These are phyloP conservation scores for Flaveria sonorensis DNA, from an alignment of 129 eudicot genomes.

Conservation along the genomic window DNA sequence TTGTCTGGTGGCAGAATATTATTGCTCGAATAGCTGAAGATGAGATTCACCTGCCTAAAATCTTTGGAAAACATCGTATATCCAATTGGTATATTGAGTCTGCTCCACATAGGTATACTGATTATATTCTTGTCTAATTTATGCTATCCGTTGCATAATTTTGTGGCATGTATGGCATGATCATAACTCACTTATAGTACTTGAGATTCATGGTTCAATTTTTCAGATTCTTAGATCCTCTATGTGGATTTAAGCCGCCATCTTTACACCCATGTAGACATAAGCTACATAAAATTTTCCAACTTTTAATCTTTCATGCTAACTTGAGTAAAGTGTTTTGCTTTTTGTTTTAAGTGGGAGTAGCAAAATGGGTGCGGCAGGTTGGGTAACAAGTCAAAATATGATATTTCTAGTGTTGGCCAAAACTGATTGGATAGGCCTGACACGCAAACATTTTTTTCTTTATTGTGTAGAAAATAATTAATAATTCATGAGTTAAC, in stretches of 20 bases:
- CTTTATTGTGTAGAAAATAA: background rate
- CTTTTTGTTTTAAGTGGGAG: background rate
- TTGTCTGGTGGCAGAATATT: slow-evolving; percentile 50
- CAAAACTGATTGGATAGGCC: background rate
- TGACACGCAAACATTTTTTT: background rate
- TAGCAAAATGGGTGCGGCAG: background rate
- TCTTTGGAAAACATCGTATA: slow-evolving; percentile 65
- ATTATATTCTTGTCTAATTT: background rate
- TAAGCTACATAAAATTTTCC: too few relatives aligned
- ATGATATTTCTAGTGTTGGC: background rate
- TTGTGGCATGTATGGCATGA: background rate
- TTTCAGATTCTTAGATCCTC: background rate
- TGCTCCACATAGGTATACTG: slow-evolving; percentile 54
- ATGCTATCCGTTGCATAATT: background rate
- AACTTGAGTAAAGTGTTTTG: background rate
- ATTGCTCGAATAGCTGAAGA: slow-evolving; percentile 61
- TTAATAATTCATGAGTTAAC: background rate
- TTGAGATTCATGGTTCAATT: background rate
- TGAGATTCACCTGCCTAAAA: slow-evolving; percentile 65
- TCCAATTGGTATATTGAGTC: slow-evolving; percentile 63
- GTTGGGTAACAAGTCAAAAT: background rate
- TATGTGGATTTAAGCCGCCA: too few relatives aligned
- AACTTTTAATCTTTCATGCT: background rate
- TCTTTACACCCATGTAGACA: too few relatives aligned
- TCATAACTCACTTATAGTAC: background rate